Evolutionary conservation across 1,284 basidiomycete genomes (phyloP).

Genomic region (Ceraceosorus guamensis): DNA sequence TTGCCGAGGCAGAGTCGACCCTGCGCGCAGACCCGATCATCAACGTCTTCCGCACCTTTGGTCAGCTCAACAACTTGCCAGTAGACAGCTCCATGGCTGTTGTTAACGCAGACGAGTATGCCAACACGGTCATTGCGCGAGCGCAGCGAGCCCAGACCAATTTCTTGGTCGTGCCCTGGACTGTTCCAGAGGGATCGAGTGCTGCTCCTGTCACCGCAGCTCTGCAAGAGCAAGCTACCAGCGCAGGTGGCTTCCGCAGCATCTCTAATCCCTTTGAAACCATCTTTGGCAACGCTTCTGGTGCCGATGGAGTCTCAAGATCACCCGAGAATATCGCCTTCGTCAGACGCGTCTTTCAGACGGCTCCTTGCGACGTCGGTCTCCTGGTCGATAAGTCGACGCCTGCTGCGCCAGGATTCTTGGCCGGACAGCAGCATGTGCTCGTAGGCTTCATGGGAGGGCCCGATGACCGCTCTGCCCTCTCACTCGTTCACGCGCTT

Average conservation of each 20-base stretch:
- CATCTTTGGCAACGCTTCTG: slow-evolving; percentile 29
- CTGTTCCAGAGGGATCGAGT: slow-evolving; percentile 43
- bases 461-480: slow-evolving; percentile 76
- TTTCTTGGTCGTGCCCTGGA: slow-evolving; percentile 77
- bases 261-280: slow-evolving; percentile 30
- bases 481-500: slow-evolving; percentile 48
- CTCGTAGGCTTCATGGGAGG: slow-evolving; percentile 87
- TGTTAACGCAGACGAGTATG: slow-evolving; percentile 65
- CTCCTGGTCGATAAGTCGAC: slow-evolving; percentile 66
- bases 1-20: slow-evolving; percentile 62
- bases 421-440: slow-evolving; percentile 54
- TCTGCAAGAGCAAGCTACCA: slow-evolving; percentile 5
- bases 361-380: slow-evolving; percentile 56
- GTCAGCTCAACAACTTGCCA: slow-evolving; percentile 63
- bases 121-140: slow-evolving; percentile 62
- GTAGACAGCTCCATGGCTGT: slow-evolving; percentile 60
- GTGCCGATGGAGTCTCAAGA: slow-evolving; percentile 19
- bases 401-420: slow-evolving; percentile 39
- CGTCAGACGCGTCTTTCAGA: slow-evolving; percentile 69
- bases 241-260: slow-evolving; percentile 6
- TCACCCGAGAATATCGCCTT: slow-evolving; percentile 55
- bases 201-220: neutral
- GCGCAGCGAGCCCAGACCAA: slow-evolving; percentile 60
- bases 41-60: slow-evolving; percentile 73
- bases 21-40: slow-evolving; percentile 70